Evolutionary conservation across 208 protist genomes (phyloP), one percentile per base, ranked within the genome.

Genomic region (Trypanosoma scelopori): DNA sequence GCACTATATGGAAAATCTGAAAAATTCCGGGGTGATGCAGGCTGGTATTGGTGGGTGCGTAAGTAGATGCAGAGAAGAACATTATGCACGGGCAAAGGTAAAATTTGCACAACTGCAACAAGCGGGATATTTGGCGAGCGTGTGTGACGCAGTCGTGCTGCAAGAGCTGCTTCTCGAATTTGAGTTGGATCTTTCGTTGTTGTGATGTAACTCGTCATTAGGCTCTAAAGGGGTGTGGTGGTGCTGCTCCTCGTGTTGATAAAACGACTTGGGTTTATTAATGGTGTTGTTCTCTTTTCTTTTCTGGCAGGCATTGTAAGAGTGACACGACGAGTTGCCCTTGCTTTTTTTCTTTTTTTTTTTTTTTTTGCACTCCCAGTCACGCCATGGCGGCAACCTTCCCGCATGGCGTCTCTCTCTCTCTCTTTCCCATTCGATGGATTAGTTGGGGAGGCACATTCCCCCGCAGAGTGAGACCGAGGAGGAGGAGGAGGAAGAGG

Each of bases 151-250:
- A 20, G 42, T 27, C 32, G 15, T 50, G 0, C 32, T 66, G 55
- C 64, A 76, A n/a, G 57, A 71, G 20, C 27, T 64, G 22, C 4
- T 72, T 37, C 32, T 59, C 41, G 71, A 71, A 18, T 71, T 78
- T 72, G 32, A 62, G 42, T 13, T 20, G 25, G 55, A 27, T 27
- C 60, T 65, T 13, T 55, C 23, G 28, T 18, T n/a, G 12, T 51
- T 65, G 59, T 63, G 27, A 52, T 27, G 23, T 12, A 35, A 48
- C 20, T 53, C 20, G 11, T 37, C 5, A 42, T 9, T 37, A 37
- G 5, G 3, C 32, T 37, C 9, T 37, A 11, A 11, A 37, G 9
- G 32, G 32, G 32, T 9, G 3, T 37, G 32, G 32, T 37, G 32
- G 9, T 9, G 32, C 32, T 9, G 32, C 32, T 37, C 32, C 5